Evolutionary conservation across 2,329 filamentous ascomycete genomes (phyloP).

Genomic region (Ascochyta fabae): DNA sequence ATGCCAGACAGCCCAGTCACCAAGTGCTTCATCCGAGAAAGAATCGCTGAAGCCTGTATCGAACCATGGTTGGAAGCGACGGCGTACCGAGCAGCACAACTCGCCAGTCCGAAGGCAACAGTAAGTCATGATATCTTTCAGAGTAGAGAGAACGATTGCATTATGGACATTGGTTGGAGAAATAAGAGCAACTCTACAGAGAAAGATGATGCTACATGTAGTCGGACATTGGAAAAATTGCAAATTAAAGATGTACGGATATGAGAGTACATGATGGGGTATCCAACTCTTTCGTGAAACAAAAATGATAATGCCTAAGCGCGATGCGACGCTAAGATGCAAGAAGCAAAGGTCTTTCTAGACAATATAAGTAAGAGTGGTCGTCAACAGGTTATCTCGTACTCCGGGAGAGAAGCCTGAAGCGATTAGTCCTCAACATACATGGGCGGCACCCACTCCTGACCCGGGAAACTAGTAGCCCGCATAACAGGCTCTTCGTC

Average conservation of each 20-base stretch:
- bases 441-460: conserved; percentile 68
- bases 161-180: not conserved
- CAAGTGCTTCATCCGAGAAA: no score
- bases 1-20: not conserved
- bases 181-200: not conserved
- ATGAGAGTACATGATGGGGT: conserved; percentile 10
- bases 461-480: conserved; percentile 72
- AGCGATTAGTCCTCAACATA: conserved; percentile 43
- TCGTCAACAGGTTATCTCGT: not conserved
- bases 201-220: not conserved
- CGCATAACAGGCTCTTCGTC: conserved; percentile 65
- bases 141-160: not conserved
- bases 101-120: not conserved
- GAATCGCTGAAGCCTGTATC: not conserved
- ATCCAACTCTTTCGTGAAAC: conserved; percentile 1
- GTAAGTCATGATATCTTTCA: not conserved
- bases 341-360: conserved; percentile 4
- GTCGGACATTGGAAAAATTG: not conserved
- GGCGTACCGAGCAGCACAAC: not conserved
- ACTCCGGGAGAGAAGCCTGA: no score
- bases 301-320: not conserved
- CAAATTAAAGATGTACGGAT: conserved; percentile 2
- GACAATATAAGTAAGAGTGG: not conserved
- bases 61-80: not conserved
- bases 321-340: conserved; percentile 13